Evolutionary conservation across 331 rosid genomes (phyloP).

Genomic region (Arachis monticola): DNA sequence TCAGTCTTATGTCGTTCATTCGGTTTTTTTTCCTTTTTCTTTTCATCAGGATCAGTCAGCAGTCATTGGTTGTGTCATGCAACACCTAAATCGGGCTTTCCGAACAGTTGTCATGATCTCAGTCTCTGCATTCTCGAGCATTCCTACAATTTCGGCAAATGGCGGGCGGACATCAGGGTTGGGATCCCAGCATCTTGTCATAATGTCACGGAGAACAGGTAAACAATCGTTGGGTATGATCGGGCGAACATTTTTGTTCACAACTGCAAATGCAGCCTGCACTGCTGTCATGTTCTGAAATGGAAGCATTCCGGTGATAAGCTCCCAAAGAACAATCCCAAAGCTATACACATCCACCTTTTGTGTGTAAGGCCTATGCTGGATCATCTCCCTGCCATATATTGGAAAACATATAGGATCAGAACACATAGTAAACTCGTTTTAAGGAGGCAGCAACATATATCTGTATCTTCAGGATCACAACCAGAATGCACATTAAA

Average conservation of each 20-base stretch:
- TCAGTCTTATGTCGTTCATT: constrained; percentile 30
- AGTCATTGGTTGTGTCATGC: constrained; percentile 82
- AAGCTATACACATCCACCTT: constrained; percentile 91
- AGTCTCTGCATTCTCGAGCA: constrained; percentile 82
- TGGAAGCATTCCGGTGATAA: constrained; percentile 88
- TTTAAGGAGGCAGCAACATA: constrained; percentile 15
- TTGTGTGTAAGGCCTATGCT: constrained; percentile 91
- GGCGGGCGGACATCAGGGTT: constrained; percentile 85
- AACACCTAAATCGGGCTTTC: constrained; percentile 86
- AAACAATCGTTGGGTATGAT: constrained; percentile 74
- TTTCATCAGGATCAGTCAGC: constrained; percentile 54
- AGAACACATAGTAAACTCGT: constrained; percentile 7
- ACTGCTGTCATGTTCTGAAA: constrained; percentile 95
- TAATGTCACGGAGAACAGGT: constrained; percentile 76
- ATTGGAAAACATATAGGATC: neutral
- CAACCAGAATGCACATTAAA: constrained; percentile 6
- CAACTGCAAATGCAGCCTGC: constrained; percentile 95
- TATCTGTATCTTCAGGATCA: neutral
- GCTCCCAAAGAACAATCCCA: constrained; percentile 92
- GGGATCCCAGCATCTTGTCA: constrained; percentile 94
- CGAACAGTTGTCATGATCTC: constrained; percentile 87
- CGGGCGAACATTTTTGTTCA: constrained; percentile 83
- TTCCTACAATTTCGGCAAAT: constrained; percentile 67
- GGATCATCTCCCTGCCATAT: constrained; percentile 84
- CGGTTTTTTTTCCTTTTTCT: neutral